phyloP scores from a whole-genome alignment of 768 basidiomycete genomes.

The Plicaturopsis crispa region DNA sequence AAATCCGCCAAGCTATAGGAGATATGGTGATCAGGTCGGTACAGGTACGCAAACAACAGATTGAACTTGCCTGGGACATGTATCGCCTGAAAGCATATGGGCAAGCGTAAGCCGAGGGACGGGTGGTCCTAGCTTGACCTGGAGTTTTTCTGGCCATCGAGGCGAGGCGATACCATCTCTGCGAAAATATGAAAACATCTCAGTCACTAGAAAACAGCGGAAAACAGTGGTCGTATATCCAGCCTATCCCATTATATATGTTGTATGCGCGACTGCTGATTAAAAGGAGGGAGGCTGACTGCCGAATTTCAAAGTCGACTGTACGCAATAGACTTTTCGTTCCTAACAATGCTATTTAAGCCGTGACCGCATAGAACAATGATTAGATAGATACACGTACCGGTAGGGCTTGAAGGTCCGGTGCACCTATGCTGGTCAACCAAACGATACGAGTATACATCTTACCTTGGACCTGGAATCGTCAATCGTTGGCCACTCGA shows the following conservation, averaged over 20 bases:
- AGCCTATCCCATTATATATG: not conserved
- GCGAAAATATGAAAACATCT: not conserved
- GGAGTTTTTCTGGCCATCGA: not conserved
- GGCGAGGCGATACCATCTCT: no score
- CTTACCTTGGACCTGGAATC: no score
- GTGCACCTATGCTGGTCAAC: no score
- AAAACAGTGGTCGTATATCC: not conserved
- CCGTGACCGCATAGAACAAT: not conserved
- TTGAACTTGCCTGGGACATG: conserved; percentile 27
- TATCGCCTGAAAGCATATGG: conserved; percentile 28
- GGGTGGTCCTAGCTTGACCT: not conserved
- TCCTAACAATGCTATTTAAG: not conserved
- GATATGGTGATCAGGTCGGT: conserved; percentile 1
- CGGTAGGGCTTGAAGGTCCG: no score
- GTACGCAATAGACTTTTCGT: no score
- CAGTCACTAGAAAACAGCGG: not conserved
- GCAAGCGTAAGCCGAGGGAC: conserved; percentile 13
- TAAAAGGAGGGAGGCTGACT: no score
- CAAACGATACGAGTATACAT: no score
- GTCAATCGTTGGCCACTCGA: no score
- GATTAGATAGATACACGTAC: not conserved
- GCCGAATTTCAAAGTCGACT: no score
- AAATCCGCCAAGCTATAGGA: conserved; percentile 21
- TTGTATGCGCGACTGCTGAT: no score
- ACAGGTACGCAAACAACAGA: not conserved